Percentiles rank a stretch among this genome's conserved stretches.
These are phyloP conservation scores for Xylariales sp. DNA, from an alignment of 2,329 filamentous ascomycete species.

Conservation along the genomic window DNA sequence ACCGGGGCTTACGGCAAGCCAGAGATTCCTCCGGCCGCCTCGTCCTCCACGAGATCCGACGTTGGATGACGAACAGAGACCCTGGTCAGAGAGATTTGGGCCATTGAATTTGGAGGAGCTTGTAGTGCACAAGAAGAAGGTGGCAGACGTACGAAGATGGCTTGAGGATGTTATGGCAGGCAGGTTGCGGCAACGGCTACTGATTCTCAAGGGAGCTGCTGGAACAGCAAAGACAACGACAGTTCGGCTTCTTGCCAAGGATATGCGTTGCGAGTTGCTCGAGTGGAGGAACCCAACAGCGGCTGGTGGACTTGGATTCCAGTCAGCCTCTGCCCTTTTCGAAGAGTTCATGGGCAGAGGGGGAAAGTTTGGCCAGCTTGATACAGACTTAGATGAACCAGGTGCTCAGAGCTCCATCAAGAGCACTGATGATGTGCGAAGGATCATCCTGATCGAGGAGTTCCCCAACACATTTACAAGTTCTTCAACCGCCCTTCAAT, in stretches of 20 bases:
- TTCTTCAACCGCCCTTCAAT: conserved; percentile 58
- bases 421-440: conserved; percentile 27
- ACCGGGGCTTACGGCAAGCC: conserved; percentile 32
- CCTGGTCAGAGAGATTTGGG: conserved; percentile 84
- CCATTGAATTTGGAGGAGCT: conserved; percentile 75
- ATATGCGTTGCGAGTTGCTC: conserved; percentile 71
- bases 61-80: conserved; percentile 55
- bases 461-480: conserved; percentile 72
- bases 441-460: conserved; percentile 73
- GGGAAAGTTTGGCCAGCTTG: conserved; percentile 72
- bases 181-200: conserved; percentile 61
- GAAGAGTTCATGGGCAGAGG: conserved; percentile 85
- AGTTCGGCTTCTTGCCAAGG: conserved; percentile 68
- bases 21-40: conserved; percentile 47
- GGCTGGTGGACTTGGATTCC: conserved; percentile 55
- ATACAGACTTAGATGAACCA: conserved; percentile 31
- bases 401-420: conserved; percentile 8
- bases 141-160: conserved; percentile 80
- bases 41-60: conserved; percentile 21
- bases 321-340: conserved; percentile 75
- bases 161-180: conserved; percentile 69
- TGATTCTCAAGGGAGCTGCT: conserved; percentile 85
- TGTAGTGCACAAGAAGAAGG: conserved; percentile 92
- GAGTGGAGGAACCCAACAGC: conserved; percentile 87
- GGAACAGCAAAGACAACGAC: conserved; percentile 93